These are phyloP conservation scores for Thelephora terrestris DNA, from an alignment of 1,284 basidiomycete genomes.

Conservation along the genomic window DNA sequence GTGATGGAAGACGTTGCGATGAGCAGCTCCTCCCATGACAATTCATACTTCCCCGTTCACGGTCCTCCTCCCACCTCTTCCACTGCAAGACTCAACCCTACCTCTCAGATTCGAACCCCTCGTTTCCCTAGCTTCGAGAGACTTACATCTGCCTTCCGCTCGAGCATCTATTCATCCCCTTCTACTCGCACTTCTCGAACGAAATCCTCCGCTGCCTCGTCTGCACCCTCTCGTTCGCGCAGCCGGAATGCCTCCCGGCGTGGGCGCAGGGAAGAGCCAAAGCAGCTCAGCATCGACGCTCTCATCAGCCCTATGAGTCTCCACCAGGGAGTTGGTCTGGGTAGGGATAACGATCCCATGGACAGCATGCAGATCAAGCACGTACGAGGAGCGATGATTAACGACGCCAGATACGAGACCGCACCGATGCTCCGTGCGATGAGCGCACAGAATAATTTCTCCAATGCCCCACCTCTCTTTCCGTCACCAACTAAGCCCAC, in stretches of 20 bases:
- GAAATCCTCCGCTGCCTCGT: neutral
- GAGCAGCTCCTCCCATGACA: neutral
- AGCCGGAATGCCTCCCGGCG: neutral
- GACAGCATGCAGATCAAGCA: slow-evolving; percentile 1
- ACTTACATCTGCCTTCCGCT: neutral
- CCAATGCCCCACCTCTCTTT: neutral
- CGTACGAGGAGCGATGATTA: neutral
- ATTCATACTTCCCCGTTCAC: neutral
- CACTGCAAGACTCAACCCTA: neutral
- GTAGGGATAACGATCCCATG: neutral
- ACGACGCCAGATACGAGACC: neutral
- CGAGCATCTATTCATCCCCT: neutral
- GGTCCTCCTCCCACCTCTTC: neutral
- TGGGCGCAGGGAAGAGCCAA: neutral
- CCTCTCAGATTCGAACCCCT: neutral
- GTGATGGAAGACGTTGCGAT: neutral
- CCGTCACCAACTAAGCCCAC: neutral
- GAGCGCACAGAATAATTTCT: neutral
- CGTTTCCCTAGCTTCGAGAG: neutral
- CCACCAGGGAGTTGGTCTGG: neutral
- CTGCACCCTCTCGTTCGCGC: neutral
- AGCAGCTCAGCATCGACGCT: neutral
- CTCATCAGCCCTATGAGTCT: neutral
- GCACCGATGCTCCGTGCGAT: neutral
- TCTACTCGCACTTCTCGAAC: neutral